These are phyloP conservation scores for Globisporangium solare DNA, from an alignment of 352 stramenopile genomes.

Conservation along the genomic window DNA sequence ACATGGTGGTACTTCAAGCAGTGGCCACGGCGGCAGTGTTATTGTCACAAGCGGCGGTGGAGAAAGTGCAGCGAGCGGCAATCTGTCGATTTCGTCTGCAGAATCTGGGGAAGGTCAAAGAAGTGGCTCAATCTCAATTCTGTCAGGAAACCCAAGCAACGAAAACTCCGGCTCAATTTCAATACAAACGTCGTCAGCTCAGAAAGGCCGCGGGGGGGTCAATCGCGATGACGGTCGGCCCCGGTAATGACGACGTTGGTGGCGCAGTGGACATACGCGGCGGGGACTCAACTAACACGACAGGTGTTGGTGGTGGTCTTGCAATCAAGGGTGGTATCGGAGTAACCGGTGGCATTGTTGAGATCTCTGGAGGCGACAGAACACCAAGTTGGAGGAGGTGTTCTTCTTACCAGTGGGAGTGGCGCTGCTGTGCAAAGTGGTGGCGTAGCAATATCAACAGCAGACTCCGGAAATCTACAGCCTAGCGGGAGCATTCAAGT, in stretches of 20 bases:
- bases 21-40: slow-evolving; percentile 18
- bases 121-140: slow-evolving; percentile 19
- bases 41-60: slow-evolving; percentile 18
- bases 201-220: slow-evolving; percentile 17
- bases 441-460: slow-evolving; percentile 7
- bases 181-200: slow-evolving; percentile 21
- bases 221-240: slow-evolving; percentile 26
- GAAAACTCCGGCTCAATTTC: slow-evolving; percentile 23
- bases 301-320: slow-evolving; percentile 24
- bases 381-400: slow-evolving; percentile 16
- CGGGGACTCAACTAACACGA: slow-evolving; percentile 19
- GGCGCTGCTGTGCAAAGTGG: slow-evolving; percentile 14
- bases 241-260: slow-evolving; percentile 10
- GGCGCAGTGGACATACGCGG: slow-evolving; percentile 17
- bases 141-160: slow-evolving; percentile 9
- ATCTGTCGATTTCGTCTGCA: slow-evolving; percentile 18
- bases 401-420: slow-evolving; percentile 19
- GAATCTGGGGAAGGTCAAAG: slow-evolving; percentile 14
- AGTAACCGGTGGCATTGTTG: slow-evolving; percentile 19
- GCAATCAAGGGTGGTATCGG: slow-evolving; percentile 23
- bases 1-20: slow-evolving; percentile 20
- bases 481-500: slow-evolving; percentile 8
- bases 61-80: slow-evolving; percentile 17
- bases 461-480: neutral
- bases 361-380: slow-evolving; percentile 18